Evolutionary conservation across 352 stramenopile genomes (phyloP).

Genomic region (Phytopythium sindhum): DNA sequence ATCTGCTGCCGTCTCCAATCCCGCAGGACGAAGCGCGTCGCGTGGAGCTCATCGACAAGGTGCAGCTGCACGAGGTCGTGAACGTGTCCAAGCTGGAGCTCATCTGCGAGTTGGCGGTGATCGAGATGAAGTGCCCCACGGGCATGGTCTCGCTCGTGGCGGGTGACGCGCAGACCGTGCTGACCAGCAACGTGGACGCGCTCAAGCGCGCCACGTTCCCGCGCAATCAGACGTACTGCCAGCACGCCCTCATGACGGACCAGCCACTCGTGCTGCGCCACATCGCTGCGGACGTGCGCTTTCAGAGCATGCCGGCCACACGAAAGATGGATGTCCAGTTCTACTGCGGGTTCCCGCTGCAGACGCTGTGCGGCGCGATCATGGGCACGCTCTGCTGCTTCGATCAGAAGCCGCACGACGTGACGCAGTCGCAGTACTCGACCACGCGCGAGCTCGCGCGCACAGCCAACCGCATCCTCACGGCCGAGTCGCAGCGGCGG

Average conservation of each 20-base stretch:
- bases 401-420: slow-evolving; percentile 14
- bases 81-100: slow-evolving; percentile 8
- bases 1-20: slow-evolving; percentile 8
- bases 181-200: not conserved
- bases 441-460: slow-evolving; percentile 19
- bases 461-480: slow-evolving; percentile 16
- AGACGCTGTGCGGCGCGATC: slow-evolving; percentile 14
- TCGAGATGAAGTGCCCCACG: slow-evolving; percentile 2
- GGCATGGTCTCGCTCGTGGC: not conserved
- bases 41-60: slow-evolving; percentile 12
- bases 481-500: slow-evolving; percentile 15
- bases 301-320: slow-evolving; percentile 20
- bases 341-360: slow-evolving; percentile 51
- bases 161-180: not conserved
- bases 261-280: slow-evolving; percentile 26
- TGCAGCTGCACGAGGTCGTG: slow-evolving; percentile 20
- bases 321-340: slow-evolving; percentile 23
- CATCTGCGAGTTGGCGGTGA: slow-evolving; percentile 4
- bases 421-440: slow-evolving; percentile 34
- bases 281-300: slow-evolving; percentile 32
- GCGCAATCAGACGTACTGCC: slow-evolving; percentile 32
- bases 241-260: slow-evolving; percentile 29
- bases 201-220: slow-evolving; percentile 9
- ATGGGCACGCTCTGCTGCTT: slow-evolving; percentile 28
- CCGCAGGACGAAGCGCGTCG: slow-evolving; percentile 21